Base-by-base conservation (phyloP, 1,139 yeast species). In the Nakaseomyces sp. region DNA sequence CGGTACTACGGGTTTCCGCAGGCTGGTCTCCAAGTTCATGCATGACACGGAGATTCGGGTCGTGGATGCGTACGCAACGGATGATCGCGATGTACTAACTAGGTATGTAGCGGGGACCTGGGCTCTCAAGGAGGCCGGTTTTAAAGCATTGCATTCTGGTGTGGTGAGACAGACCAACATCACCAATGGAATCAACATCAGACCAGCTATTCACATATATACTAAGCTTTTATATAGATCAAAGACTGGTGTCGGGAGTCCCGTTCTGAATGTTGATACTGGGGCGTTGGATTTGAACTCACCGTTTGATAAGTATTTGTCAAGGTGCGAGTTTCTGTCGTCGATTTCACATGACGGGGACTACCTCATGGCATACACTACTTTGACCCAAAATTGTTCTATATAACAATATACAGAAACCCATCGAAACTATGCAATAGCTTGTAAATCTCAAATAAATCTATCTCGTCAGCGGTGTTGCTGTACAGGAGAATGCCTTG, bases 341-440 rank as follows among this genome's bases (percentile, higher is more conserved):
- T 57, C 63, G 10, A 45, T 61, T 5, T 54, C 63, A 7, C 65
- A 61, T 41, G 65, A 60, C 42, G 42, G 46, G 5, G 60, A 60
- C 17, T 61, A 60, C 37, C 39, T 58, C 12, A 43, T 57, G 10
- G 49, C 58, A 5, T 20, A 20, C 8, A 22, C 38, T 9, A 20
- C 24, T 4, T 4, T 32, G 16, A 12, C 6, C 4, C 17, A 4
- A 19, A 18, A n/a, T 7, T 10, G 24, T 17, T 4, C 24, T 32
- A 17, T 6, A 32, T 17, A 12, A 36, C 18, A 18, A 87, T 61
- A 61, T 88, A 91, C 51, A 88, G 63, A 58, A 84, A 86, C 40
- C 89, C 88, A 63, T 89, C 97, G 39, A 81, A 64, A 54, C 79
- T 79, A 55, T 71, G 69, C 49, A 83, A 73, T 13, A 70, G 60